These are phyloP conservation scores for Pythium coloratum DNA, from an alignment of 352 stramenopile genomes.

Conservation along the genomic window DNA sequence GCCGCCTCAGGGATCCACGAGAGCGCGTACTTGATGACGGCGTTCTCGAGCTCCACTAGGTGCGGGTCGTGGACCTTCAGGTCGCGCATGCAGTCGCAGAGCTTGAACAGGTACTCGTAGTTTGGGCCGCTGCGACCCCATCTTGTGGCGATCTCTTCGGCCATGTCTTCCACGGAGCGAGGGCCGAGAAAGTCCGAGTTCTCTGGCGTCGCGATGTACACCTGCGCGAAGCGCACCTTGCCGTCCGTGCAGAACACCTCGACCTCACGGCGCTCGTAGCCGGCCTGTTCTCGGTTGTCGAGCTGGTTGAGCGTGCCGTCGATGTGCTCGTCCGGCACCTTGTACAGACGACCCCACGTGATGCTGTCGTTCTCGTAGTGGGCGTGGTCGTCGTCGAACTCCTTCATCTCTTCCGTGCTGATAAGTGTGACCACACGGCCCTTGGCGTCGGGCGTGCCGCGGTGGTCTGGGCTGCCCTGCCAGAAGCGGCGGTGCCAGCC, in stretches of 20 bases:
- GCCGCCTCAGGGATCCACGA: constrained; percentile 36
- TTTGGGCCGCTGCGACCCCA: constrained; percentile 76
- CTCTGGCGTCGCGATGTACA: constrained; percentile 85
- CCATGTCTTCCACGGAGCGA: constrained; percentile 68
- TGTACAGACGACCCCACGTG: constrained; percentile 87
- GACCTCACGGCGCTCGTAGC: constrained; percentile 78
- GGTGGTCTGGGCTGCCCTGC: constrained; percentile 88
- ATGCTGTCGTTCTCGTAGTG: constrained; percentile 61
- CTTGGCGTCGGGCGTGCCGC: constrained; percentile 69
- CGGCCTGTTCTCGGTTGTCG: constrained; percentile 83
- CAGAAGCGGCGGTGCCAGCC: constrained; percentile 89
- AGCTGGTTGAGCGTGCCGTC: constrained; percentile 72
- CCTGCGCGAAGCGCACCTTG: constrained; percentile 58
- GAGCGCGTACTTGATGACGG: constrained; percentile 54
- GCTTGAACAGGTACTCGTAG: constrained; percentile 82
- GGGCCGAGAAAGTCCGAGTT: constrained; percentile 86
- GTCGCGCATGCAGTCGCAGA: constrained; percentile 78
- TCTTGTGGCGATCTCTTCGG: constrained; percentile 72
- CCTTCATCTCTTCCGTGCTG: constrained; percentile 69
- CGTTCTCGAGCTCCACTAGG: constrained; percentile 67
- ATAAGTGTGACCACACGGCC: constrained; percentile 89
- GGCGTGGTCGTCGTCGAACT: constrained; percentile 73
- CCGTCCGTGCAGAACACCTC: constrained; percentile 79
- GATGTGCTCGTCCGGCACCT: constrained; percentile 80
- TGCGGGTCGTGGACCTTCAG: constrained; percentile 77